Percentiles rank a stretch among this genome's conserved stretches.
Conservation (phyloP, 179 eudicot species). For the Vitellaria paradoxa region DNA sequence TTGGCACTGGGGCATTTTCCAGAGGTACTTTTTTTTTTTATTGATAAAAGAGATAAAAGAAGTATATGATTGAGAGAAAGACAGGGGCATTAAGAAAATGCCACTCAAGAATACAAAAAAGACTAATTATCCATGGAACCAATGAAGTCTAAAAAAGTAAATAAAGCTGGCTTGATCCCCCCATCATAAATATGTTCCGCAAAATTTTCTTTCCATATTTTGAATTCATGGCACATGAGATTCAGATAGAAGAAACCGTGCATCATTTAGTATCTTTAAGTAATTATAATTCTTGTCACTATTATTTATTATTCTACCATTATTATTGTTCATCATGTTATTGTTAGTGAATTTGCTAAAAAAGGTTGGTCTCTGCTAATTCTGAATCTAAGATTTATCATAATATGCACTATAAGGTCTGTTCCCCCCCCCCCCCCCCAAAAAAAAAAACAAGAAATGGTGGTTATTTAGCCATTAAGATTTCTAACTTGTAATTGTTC, state of each 20-base stretch:
- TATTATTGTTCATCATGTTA: background rate
- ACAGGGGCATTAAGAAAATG: too few relatives aligned
- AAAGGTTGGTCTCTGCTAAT: background rate
- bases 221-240: background rate
- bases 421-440: too few relatives aligned
- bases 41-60: slow-evolving; percentile 5
- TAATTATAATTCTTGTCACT: background rate
- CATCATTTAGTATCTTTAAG: slow-evolving; percentile 3
- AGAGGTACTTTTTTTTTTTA: slow-evolving; percentile 55
- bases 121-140: too few relatives aligned
- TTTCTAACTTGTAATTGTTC: background rate
- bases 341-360: background rate
- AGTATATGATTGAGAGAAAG: background rate
- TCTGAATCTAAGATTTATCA: background rate
- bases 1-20: slow-evolving; percentile 80
- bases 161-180: too few relatives aligned
- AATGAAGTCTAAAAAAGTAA: too few relatives aligned
- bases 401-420: background rate
- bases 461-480: background rate
- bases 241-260: background rate
- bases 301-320: background rate
- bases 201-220: slow-evolving; percentile 1
- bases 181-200: background rate
- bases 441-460: too few relatives aligned
- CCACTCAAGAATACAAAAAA: too few relatives aligned